phyloP scores from a whole-genome alignment of 2,329 filamentous ascomycete species.

The Diaporthe ilicicola region DNA sequence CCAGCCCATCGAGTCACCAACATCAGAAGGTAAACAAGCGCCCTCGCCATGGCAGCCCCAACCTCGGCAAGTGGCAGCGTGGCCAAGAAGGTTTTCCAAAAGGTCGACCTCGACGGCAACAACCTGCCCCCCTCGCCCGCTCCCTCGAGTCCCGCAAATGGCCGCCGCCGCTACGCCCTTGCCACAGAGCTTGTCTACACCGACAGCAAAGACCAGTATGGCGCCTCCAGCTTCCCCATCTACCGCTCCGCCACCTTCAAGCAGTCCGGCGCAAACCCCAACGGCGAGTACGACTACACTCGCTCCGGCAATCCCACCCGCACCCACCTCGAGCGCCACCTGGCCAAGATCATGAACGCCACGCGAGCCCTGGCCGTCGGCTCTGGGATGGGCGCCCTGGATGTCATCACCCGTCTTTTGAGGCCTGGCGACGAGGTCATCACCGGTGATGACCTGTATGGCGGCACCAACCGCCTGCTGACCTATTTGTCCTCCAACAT shows the following conservation, averaged over 20 bases:
- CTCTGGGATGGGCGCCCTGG: slow-evolving; percentile 96
- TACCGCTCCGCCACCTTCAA: slow-evolving; percentile 99
- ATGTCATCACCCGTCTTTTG: slow-evolving; percentile 92
- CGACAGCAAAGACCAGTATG: slow-evolving; percentile 96
- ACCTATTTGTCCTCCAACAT: slow-evolving; percentile 91
- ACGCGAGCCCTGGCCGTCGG: slow-evolving; percentile 90
- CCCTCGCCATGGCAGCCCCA: slow-evolving; percentile 27
- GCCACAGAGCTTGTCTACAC: slow-evolving; percentile 97
- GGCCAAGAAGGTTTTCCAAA: slow-evolving; percentile 56
- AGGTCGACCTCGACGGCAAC: slow-evolving; percentile 83
- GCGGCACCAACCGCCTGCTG: slow-evolving; percentile 90
- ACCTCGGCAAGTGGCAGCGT: slow-evolving; percentile 16
- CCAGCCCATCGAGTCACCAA: slow-evolving; percentile 18
- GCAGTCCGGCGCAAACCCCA: slow-evolving; percentile 81
- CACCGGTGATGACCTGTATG: slow-evolving; percentile 96
- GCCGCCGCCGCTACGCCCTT: slow-evolving; percentile 84
- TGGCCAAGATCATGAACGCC: slow-evolving; percentile 99
- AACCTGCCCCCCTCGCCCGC: slow-evolving; percentile 90
- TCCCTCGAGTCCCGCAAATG: slow-evolving; percentile 87
- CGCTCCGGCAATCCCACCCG: slow-evolving; percentile 96
- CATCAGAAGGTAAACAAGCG: neutral
- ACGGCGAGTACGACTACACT: slow-evolving; percentile 97
- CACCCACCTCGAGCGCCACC: slow-evolving; percentile 92
- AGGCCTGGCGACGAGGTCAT: slow-evolving; percentile 96
- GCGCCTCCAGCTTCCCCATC: slow-evolving; percentile 93